Conservation (phyloP, 495 filamentous ascomycete genomes). For the Aspergillus bridgeri region DNA sequence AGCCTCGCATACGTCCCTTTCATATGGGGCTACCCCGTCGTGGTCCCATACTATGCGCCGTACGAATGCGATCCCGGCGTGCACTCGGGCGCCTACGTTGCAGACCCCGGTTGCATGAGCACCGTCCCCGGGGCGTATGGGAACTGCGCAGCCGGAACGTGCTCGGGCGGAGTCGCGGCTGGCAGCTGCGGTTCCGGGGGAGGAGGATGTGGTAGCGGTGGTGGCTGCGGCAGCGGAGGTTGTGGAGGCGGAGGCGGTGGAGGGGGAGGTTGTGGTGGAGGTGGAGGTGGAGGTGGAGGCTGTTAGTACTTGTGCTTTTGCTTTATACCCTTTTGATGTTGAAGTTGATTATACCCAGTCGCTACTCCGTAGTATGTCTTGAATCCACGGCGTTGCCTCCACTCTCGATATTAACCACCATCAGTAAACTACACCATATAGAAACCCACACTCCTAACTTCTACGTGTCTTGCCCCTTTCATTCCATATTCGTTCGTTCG, state of each 20-base stretch:
- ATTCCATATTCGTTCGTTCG: no score
- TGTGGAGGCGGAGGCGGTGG: conserved; percentile 40
- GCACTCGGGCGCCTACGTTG: conserved; percentile 36
- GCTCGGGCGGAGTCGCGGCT: conserved; percentile 53
- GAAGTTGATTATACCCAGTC: neutral
- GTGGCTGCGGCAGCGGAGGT: conserved; percentile 38
- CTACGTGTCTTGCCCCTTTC: no score
- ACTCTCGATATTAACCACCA: no score
- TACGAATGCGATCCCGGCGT: conserved; percentile 50
- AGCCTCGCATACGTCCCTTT: conserved; percentile 25
- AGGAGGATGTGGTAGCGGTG: conserved; percentile 33
- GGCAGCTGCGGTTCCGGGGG: conserved; percentile 47
- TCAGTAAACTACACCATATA: no score
- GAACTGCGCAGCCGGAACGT: conserved; percentile 46
- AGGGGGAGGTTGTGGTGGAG: conserved; percentile 31
- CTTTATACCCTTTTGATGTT: neutral
- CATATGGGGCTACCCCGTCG: conserved; percentile 47
- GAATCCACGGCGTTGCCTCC: no score
- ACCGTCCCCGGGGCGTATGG: conserved; percentile 36
- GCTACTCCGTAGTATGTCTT: neutral
- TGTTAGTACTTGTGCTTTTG: conserved; percentile 20
- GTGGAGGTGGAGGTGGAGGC: conserved; percentile 25
- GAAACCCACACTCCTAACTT: neutral
- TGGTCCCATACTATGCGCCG: conserved; percentile 50
- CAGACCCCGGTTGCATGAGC: conserved; percentile 46